Percentiles rank a stretch among this genome's conserved stretches.
Conservation (phyloP, 306 rosid genomes). For the Psophocarpus tetragonolobus region DNA sequence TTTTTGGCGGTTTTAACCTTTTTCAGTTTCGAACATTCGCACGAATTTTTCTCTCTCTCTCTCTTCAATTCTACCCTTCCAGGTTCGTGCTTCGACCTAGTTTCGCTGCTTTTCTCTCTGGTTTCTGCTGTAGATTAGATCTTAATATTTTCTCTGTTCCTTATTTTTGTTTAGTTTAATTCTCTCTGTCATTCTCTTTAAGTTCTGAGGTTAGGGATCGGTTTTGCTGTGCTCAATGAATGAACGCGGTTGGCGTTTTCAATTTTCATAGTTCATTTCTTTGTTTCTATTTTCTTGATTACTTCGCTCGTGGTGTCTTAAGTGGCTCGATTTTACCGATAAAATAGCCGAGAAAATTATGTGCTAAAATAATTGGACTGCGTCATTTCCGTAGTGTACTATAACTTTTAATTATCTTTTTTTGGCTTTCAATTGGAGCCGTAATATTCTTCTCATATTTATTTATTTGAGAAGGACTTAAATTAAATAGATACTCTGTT, state of each 20-base stretch:
- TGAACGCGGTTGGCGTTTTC: constrained; percentile 31
- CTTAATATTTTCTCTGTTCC: constrained; percentile 1
- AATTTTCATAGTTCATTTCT: neutral
- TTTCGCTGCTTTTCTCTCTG: constrained; percentile 7
- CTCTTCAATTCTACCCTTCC: constrained; percentile 24
- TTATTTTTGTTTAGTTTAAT: neutral
- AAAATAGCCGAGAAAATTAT: neutral
- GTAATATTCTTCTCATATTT: neutral
- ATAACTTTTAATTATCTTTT: neutral
- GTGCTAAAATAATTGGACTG: neutral
- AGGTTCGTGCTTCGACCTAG: constrained; percentile 54
- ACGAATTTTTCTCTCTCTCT: constrained; percentile 23
- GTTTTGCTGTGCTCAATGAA: constrained; percentile 32
- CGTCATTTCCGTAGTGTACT: neutral
- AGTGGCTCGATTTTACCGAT: constrained; percentile 25
- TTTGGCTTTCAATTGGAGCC: neutral
- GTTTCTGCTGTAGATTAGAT: constrained; percentile 28
- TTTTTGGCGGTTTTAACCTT: constrained; percentile 73
- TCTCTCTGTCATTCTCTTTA: neutral
- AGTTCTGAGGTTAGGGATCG: constrained; percentile 35
- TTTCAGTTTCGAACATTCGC: constrained; percentile 65
- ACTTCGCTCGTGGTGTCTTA: constrained; percentile 8
- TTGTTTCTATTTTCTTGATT: neutral
- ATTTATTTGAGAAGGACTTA: neutral
- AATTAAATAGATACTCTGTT: neutral